Conservation (phyloP, 2,329 filamentous ascomycete genomes). For the Chaetoscypha palmicola region DNA sequence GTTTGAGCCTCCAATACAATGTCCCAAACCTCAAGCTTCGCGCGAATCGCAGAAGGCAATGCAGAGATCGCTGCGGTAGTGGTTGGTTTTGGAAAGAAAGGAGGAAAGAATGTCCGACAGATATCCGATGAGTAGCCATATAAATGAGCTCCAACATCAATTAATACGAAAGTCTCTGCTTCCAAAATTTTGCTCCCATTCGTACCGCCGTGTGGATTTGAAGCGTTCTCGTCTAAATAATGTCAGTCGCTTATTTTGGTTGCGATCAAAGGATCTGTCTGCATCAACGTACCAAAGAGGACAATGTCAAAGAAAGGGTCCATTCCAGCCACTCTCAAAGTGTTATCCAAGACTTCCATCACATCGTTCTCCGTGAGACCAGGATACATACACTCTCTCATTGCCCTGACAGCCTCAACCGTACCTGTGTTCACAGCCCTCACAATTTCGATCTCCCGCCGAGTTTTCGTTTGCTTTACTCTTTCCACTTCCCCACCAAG, state of each 20-base stretch:
- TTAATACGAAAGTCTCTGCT: slow-evolving; percentile 50
- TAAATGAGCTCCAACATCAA: slow-evolving; percentile 56
- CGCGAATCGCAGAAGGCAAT: slow-evolving; percentile 26
- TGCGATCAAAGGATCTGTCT: too few relatives aligned
- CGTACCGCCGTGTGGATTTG: slow-evolving; percentile 35
- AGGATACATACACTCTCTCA: slow-evolving; percentile 46
- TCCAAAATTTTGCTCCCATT: slow-evolving; percentile 43
- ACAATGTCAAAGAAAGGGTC: slow-evolving; percentile 58
- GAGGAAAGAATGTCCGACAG: slow-evolving; percentile 52
- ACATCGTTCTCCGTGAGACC: slow-evolving; percentile 54
- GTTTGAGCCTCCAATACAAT: slow-evolving; percentile 57
- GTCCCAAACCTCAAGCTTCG: slow-evolving; percentile 53
- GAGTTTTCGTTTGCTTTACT: slow-evolving; percentile 51
- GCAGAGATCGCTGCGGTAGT: slow-evolving; percentile 2
- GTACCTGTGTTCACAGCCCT: slow-evolving; percentile 58
- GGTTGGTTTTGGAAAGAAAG: slow-evolving; percentile 29
- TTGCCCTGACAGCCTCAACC: slow-evolving; percentile 52
- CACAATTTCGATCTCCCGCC: slow-evolving; percentile 49
- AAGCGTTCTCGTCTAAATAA: slow-evolving; percentile 32
- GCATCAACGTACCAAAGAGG: slow-evolving; percentile 49
- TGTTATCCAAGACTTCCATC: slow-evolving; percentile 46
- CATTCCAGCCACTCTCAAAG: slow-evolving; percentile 45
- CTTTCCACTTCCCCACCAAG: slow-evolving; percentile 47
- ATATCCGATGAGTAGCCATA: slow-evolving; percentile 59
- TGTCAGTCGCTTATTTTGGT: slow-evolving; percentile 12